These are phyloP conservation scores for Wallacemonas sp. DNA, from an alignment of 208 protist species.

Conservation along the genomic window DNA sequence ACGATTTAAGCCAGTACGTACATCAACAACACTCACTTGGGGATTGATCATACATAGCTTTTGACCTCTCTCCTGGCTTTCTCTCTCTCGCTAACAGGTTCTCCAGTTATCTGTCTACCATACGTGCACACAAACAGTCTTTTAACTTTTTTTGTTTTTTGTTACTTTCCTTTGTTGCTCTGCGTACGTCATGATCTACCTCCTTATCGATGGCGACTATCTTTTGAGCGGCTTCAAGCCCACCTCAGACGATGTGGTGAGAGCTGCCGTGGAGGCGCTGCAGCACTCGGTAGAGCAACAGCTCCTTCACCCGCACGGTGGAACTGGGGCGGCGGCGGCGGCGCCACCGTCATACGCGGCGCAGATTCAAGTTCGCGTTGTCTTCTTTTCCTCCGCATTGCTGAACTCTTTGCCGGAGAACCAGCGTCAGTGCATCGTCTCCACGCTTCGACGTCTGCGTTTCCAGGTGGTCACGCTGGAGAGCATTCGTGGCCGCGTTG, in stretches of 20 bases:
- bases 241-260: slow-evolving; percentile 43
- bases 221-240: slow-evolving; percentile 68
- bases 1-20: background rate
- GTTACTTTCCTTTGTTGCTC: slow-evolving; percentile 3
- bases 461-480: slow-evolving; percentile 69
- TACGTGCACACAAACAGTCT: background rate
- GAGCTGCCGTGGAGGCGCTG: slow-evolving; percentile 39
- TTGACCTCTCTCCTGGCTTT: no score
- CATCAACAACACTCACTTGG: no score
- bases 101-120: background rate
- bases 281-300: slow-evolving; percentile 39
- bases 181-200: slow-evolving; percentile 38
- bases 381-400: slow-evolving; percentile 68
- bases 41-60: no score
- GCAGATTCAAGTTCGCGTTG: slow-evolving; percentile 44
- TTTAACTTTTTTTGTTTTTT: background rate
- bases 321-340: background rate
- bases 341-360: slow-evolving; percentile 12
- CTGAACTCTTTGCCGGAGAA: slow-evolving; percentile 40
- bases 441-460: slow-evolving; percentile 54
- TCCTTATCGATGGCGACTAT: slow-evolving; percentile 82
- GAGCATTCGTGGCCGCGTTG: slow-evolving; percentile 47
- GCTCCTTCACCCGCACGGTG: slow-evolving; percentile 27
- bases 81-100: no score
- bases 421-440: slow-evolving; percentile 49